Evolutionary conservation across 1,139 yeast genomes (phyloP).

Genomic region (Williopsis jadinii): DNA sequence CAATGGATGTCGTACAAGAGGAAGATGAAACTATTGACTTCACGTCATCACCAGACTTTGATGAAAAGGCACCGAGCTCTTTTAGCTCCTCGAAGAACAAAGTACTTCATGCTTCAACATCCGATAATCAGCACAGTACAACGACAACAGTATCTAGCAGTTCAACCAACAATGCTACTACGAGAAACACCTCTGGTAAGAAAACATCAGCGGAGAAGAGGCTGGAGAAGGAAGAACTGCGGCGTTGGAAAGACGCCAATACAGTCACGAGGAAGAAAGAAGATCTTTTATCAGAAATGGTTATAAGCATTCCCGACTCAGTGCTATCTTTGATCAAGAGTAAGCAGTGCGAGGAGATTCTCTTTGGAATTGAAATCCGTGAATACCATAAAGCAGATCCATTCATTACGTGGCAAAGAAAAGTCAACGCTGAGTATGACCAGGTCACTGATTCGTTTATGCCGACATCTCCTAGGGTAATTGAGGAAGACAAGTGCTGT

Average conservation of each 20-base stretch:
- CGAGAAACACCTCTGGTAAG: too few species aligned
- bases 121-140: too few species aligned
- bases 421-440: conserved; percentile 29
- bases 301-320: conserved; percentile 28
- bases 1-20: too few species aligned
- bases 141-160: too few species aligned
- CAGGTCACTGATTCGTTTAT: conserved; percentile 41
- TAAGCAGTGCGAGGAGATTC: conserved; percentile 11
- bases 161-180: too few species aligned
- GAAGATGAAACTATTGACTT: too few species aligned
- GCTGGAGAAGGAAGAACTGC: conserved; percentile 16
- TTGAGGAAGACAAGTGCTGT: conserved; percentile 37
- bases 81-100: too few species aligned
- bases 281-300: conserved; percentile 45
- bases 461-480: conserved; percentile 38
- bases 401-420: conserved; percentile 28
- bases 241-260: conserved; percentile 43
- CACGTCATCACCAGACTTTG: not conserved
- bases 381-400: conserved; percentile 10
- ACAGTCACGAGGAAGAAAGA: conserved; percentile 40
- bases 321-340: conserved; percentile 13
- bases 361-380: conserved; percentile 24
- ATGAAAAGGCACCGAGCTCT: not conserved
- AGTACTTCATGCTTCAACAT: too few species aligned
- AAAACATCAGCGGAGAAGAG: conserved; percentile 2